These are phyloP conservation scores for Lavandula angustifolia DNA, from an alignment of 257 asterid genomes.

Conservation along the genomic window DNA sequence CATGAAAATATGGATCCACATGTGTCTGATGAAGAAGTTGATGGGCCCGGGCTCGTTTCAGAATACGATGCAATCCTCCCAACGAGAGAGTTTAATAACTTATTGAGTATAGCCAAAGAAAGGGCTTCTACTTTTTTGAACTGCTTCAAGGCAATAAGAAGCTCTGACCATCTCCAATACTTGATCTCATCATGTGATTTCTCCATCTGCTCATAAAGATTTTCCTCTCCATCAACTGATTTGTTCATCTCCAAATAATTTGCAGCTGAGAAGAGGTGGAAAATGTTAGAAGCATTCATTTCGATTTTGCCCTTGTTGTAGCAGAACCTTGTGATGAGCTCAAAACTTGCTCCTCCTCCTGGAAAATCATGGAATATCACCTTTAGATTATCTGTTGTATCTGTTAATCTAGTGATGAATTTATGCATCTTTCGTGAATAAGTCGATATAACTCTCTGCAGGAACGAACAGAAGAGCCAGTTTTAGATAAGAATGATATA, in stretches of 20 bases:
- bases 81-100: slow-evolving; percentile 51
- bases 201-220: slow-evolving; percentile 54
- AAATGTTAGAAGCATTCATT: slow-evolving; percentile 52
- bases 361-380: slow-evolving; percentile 81
- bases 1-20: slow-evolving; percentile 55
- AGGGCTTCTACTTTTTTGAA: slow-evolving; percentile 41
- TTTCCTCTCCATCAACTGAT: slow-evolving; percentile 32
- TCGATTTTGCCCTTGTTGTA: slow-evolving; percentile 52
- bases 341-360: slow-evolving; percentile 85
- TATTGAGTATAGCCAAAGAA: slow-evolving; percentile 45
- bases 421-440: slow-evolving; percentile 58
- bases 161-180: slow-evolving; percentile 83
- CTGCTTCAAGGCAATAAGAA: slow-evolving; percentile 56
- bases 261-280: slow-evolving; percentile 54
- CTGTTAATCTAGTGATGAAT: slow-evolving; percentile 51
- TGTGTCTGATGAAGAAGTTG: slow-evolving; percentile 73
- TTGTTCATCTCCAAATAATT: slow-evolving; percentile 72
- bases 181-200: slow-evolving; percentile 54
- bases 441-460: slow-evolving; percentile 61
- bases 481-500: not conserved
- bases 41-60: slow-evolving; percentile 72
- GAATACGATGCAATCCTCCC: slow-evolving; percentile 49
- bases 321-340: slow-evolving; percentile 74
- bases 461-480: slow-evolving; percentile 11
- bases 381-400: slow-evolving; percentile 42